Percentiles rank a stretch among this genome's conserved stretches.
These are phyloP conservation scores for Chlorella sp. DNA, from an alignment of 139 green algal species.

Conservation along the genomic window DNA sequence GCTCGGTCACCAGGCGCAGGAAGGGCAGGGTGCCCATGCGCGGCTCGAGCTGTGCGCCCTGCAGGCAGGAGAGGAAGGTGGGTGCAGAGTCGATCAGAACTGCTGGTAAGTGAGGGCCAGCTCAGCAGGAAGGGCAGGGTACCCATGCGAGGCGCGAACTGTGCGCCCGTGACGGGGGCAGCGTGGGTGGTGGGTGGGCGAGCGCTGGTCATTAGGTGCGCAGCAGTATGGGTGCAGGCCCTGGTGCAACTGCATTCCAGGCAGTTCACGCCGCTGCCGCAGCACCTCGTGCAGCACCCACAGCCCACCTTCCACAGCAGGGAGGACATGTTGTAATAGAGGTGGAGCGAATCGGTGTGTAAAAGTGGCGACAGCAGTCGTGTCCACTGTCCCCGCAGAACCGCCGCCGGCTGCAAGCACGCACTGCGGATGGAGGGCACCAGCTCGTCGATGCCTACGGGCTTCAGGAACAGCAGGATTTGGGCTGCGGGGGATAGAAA, in stretches of 20 bases:
- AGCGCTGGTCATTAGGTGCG: neutral
- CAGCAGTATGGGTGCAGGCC: too few species aligned
- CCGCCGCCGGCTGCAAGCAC: neutral
- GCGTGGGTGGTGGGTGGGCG: neutral
- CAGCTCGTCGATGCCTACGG: constrained; percentile 24
- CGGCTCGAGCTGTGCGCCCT: constrained; percentile 77
- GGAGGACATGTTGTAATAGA: constrained; percentile 83
- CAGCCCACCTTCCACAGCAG: constrained; percentile 72
- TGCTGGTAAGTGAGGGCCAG: neutral
- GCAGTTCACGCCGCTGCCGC: too few species aligned
- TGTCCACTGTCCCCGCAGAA: constrained; percentile 56
- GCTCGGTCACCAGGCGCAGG: constrained; percentile 58
- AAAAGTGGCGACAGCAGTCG: constrained; percentile 70
- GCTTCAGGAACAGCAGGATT: constrained; percentile 37
- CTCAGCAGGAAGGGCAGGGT: too few species aligned
- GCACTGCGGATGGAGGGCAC: constrained; percentile 33
- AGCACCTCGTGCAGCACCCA: too few species aligned
- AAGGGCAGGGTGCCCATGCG: constrained; percentile 59
- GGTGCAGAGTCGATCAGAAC: too few species aligned
- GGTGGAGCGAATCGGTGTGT: constrained; percentile 72
- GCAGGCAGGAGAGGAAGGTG: neutral
- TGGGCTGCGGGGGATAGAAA: constrained; percentile 31
- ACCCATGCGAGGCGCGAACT: too few species aligned
- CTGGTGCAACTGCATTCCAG: too few species aligned
- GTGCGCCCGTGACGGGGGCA: too few species aligned